phyloP scores from a whole-genome alignment of 148 eudicot genomes.

The Heliosperma pusillum region DNA sequence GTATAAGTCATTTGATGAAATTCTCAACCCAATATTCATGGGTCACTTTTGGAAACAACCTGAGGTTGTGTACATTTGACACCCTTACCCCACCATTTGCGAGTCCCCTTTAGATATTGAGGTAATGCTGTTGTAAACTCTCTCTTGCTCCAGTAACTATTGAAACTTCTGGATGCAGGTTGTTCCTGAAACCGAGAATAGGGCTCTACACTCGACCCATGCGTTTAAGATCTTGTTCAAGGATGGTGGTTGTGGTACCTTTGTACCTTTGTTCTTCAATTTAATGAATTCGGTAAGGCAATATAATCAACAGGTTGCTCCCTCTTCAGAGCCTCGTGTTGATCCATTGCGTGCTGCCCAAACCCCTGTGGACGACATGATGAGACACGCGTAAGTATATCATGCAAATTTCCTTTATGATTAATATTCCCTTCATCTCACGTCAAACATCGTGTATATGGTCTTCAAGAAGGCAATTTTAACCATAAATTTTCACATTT shows the following conservation, averaged over 20 bases:
- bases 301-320: slow-evolving; percentile 45
- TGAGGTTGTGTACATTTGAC: neutral
- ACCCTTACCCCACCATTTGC: neutral
- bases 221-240: slow-evolving; percentile 91
- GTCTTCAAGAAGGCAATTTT: too few species aligned
- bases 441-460: neutral
- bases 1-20: neutral
- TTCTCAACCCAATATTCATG: neutral
- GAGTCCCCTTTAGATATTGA: neutral
- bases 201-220: slow-evolving; percentile 86
- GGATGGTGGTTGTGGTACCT: slow-evolving; percentile 98
- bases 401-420: neutral
- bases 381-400: slow-evolving; percentile 87
- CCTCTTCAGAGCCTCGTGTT: slow-evolving; percentile 42
- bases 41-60: neutral
- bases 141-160: neutral
- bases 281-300: slow-evolving; percentile 68
- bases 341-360: slow-evolving; percentile 89
- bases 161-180: slow-evolving; percentile 40
- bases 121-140: neutral
- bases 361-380: slow-evolving; percentile 97
- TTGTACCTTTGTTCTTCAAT: slow-evolving; percentile 82
- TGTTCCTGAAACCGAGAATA: slow-evolving; percentile 71
- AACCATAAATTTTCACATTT: too few species aligned
- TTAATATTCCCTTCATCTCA: neutral